These are phyloP conservation scores for Glebionis coronaria DNA, from an alignment of 129 eudicot genomes.

Conservation along the genomic window DNA sequence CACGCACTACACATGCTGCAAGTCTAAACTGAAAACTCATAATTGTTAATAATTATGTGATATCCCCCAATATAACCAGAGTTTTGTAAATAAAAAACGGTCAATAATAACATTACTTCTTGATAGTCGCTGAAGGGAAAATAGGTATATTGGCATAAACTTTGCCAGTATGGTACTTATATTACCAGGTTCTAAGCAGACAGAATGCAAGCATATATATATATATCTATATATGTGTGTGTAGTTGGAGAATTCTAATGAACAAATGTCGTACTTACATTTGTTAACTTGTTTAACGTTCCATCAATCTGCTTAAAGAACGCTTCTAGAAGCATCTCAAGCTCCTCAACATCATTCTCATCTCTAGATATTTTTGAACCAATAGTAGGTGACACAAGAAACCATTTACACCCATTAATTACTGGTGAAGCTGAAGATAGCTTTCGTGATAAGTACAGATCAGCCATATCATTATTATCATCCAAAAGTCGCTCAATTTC, in stretches of 20 bases:
- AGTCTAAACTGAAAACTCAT: background rate
- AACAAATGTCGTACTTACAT: slow-evolving; percentile 25
- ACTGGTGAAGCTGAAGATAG: slow-evolving; percentile 60
- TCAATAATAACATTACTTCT: slow-evolving; percentile 3
- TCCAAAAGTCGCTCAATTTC: slow-evolving; percentile 93
- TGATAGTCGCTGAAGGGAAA: background rate
- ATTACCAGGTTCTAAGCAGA: background rate
- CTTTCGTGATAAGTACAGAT: slow-evolving; percentile 81
- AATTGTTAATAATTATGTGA: background rate
- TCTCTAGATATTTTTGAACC: slow-evolving; percentile 84
- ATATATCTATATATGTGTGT: background rate
- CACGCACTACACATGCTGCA: no score
- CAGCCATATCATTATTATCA: slow-evolving; percentile 95
- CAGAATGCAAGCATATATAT: background rate
- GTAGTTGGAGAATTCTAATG: background rate
- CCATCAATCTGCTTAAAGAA: slow-evolving; percentile 95
- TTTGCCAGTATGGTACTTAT: background rate
- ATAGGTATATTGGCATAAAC: background rate
- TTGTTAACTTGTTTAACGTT: slow-evolving; percentile 68
- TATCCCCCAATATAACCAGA: background rate
- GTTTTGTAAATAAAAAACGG: background rate
- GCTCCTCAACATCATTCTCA: slow-evolving; percentile 90
- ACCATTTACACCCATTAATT: no score
- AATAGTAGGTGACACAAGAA: slow-evolving; percentile 64
- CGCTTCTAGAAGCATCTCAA: slow-evolving; percentile 95